Base-by-base conservation (phyloP, 1,284 basidiomycete species). In the Taiwanofungus camphoratus region DNA sequence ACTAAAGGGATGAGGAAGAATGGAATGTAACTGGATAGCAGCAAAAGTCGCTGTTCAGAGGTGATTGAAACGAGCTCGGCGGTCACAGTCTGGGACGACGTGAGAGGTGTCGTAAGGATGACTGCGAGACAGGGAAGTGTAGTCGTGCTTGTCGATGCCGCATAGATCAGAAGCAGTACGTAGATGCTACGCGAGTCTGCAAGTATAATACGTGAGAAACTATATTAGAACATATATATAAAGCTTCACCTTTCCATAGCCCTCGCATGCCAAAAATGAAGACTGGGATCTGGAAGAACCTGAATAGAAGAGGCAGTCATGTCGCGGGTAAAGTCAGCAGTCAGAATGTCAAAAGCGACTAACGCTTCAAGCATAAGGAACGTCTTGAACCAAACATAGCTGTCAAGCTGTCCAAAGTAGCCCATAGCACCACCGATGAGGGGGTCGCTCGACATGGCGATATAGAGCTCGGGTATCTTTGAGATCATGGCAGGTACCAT, bases 141-240 rank as follows among this genome's bases (percentile, higher is more conserved):
- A 0, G 88, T 90, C 0, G 87, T 92, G 0, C 77, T 70, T 0
- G 87, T 84, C 0, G 85, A 87, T 0, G 87, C 84, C 20, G 74
- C 87, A 59, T 92, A 93, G 23, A 82, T 60, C 4, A 87, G 66
- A 4, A 93, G 65, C 15, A 79, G 66, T 63, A 71, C 47, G 65
- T 80, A 79, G 52, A 44, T 51, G n/a, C 52, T 44, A 15, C 45
- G 43, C 5, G 52, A 45, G 30, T 45, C 57, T 56, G n/a, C n/a
- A n/a, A n/a, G n/a, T n/a, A 34, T 13, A 16, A 12, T 8, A 9
- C 15, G 21, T 3, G 38, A 26, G 2, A 2, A 12, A 21, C 4
- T 5, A 39, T 18, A 11, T 11, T 36, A 6, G 8, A 19, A 16
- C 15, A n/a, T 20, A 16, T n/a, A 31, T 32, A 8, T 13, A n/a